phyloP scores from a whole-genome alignment of 345 rosid genomes.

The Ailanthus altissimus region DNA sequence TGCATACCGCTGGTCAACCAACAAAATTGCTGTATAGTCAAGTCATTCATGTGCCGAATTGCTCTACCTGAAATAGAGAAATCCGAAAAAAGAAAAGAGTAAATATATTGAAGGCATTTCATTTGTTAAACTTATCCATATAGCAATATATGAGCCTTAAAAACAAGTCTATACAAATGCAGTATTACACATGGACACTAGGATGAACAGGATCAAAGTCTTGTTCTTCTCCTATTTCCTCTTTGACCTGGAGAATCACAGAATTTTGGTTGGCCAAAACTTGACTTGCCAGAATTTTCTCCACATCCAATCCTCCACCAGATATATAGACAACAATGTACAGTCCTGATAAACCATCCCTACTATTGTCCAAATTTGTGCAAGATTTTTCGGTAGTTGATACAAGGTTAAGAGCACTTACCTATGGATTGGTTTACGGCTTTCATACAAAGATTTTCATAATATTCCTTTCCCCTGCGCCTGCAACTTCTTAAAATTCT shows the following conservation, averaged over 20 bases:
- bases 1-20: conserved; percentile 73
- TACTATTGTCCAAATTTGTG: background rate
- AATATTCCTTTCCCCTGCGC: conserved; percentile 81
- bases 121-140: background rate
- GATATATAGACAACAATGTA: background rate
- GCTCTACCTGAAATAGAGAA: conserved; percentile 63
- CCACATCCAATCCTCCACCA: background rate
- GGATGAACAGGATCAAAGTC: background rate
- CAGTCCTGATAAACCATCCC: background rate
- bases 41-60: conserved; percentile 78
- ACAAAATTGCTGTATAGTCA: conserved; percentile 84
- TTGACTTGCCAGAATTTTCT: background rate
- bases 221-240: background rate
- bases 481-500: conserved; percentile 70
- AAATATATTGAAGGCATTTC: conserved; percentile 1
- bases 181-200: background rate
- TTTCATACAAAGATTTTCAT: conserved; percentile 97
- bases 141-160: background rate
- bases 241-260: background rate
- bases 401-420: conserved; percentile 30
- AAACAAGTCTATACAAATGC: conserved; percentile 11
- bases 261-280: background rate
- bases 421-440: conserved; percentile 96
- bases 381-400: background rate
- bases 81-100: background rate